A percentile compares a stretch with the other conserved stretches of the same genome.
Conservation (phyloP, 176 grass and related monocot genomes). For the Juncus effusus region DNA sequence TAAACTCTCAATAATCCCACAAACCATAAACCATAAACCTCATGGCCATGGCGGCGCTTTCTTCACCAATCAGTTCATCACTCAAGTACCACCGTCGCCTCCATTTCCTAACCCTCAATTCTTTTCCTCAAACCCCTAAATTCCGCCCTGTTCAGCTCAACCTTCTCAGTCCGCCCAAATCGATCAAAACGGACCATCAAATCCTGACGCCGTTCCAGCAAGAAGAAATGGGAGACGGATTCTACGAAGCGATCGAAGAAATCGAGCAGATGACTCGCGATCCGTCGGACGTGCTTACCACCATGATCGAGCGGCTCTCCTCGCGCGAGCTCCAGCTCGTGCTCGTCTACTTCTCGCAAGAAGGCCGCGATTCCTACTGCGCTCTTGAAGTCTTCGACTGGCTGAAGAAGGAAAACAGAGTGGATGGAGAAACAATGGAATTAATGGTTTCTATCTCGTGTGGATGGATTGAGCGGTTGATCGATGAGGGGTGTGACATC, state of each 20-base stretch:
- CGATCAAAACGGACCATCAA: not conserved
- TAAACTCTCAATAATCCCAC: too few relatives aligned
- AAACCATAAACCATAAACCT: too few relatives aligned
- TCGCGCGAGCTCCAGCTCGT: slow-evolving; percentile 82
- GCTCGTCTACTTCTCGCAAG: slow-evolving; percentile 92
- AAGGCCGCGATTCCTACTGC: slow-evolving; percentile 92
- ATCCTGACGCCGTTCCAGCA: slow-evolving; percentile 18
- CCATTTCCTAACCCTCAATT: slow-evolving; percentile 1
- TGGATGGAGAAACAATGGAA: slow-evolving; percentile 98
- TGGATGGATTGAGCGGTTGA: slow-evolving; percentile 84
- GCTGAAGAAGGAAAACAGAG: slow-evolving; percentile 83
- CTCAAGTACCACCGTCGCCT: not conserved
- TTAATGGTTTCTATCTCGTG: slow-evolving; percentile 93
- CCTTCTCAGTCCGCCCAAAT: slow-evolving; percentile 7
- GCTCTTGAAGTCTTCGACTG: slow-evolving; percentile 98
- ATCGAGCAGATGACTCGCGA: slow-evolving; percentile 60
- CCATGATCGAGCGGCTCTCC: slow-evolving; percentile 62
- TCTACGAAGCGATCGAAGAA: slow-evolving; percentile 65
- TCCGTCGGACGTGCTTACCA: slow-evolving; percentile 41
- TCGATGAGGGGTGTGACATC: slow-evolving; percentile 50
- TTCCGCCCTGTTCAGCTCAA: not conserved
- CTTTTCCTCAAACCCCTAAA: slow-evolving; percentile 9
- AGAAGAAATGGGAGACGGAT: slow-evolving; percentile 43
- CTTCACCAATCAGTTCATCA: slow-evolving; percentile 11
- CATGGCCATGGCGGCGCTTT: slow-evolving; percentile 9